These are phyloP conservation scores for Tagetes patula DNA, from an alignment of 129 eudicot species.

Conservation along the genomic window DNA sequence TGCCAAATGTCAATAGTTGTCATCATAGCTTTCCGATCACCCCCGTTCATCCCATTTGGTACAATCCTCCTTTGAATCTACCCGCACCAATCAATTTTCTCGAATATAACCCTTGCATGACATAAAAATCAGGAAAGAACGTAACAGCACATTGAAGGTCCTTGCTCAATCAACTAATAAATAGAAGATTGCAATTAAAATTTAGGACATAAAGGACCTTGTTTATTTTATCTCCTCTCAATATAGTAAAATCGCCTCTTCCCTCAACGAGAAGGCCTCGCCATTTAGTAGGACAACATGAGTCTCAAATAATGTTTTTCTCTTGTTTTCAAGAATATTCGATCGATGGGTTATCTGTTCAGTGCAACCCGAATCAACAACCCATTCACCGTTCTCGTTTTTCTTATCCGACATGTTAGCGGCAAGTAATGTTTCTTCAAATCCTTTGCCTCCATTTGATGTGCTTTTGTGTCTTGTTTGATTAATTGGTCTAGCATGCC, in stretches of 20 bases:
- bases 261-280: not conserved
- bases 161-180: not conserved
- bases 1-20: not conserved
- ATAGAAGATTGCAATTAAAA: not conserved
- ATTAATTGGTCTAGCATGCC: too few species aligned
- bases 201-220: not conserved
- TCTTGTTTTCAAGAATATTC: too few species aligned
- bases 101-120: not conserved
- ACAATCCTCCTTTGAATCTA: not conserved
- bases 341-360: too few species aligned
- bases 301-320: not conserved
- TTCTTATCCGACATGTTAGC: too few species aligned
- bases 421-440: too few species aligned
- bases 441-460: too few species aligned
- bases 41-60: not conserved
- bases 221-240: not conserved
- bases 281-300: slow-evolving; percentile 1
- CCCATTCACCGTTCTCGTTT: too few species aligned
- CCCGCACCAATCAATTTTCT: too few species aligned
- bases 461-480: too few species aligned
- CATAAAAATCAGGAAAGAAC: not conserved
- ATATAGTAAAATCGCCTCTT: not conserved
- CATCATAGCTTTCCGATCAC: not conserved
- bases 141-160: not conserved
- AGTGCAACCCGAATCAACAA: too few species aligned